Conservation (phyloP, 2,329 filamentous ascomycete species). For the Colletotrichum caudatum region DNA sequence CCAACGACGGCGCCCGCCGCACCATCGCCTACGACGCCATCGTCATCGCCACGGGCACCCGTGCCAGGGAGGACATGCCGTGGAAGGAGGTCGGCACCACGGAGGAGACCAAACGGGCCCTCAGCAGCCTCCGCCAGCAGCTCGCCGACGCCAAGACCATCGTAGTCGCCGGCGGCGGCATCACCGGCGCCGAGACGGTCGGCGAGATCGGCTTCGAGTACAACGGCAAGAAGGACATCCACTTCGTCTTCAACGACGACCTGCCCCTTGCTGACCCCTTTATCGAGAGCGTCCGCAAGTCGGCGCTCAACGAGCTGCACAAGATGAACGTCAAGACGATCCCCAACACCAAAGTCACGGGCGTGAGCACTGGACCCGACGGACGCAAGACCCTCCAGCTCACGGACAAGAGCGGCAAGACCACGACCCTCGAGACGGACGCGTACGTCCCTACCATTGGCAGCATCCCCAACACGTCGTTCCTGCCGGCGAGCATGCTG, state of each 20-base stretch:
- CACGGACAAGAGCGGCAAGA: conserved; percentile 49
- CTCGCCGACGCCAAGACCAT: conserved; percentile 60
- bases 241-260: conserved; percentile 55
- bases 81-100: conserved; percentile 62
- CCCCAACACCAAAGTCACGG: conserved; percentile 53
- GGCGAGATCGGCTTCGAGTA: conserved; percentile 65
- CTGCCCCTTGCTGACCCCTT: conserved; percentile 53
- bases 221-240: conserved; percentile 59
- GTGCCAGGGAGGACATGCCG: conserved; percentile 57
- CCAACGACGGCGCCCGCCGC: conserved; percentile 48
- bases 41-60: conserved; percentile 65
- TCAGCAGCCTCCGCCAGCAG: conserved; percentile 52
- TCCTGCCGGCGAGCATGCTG: conserved; percentile 54
- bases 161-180: conserved; percentile 64
- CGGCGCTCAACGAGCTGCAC: conserved; percentile 54
- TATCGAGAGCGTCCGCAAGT: conserved; percentile 54
- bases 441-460: conserved; percentile 63
- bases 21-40: conserved; percentile 62
- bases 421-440: conserved; percentile 55
- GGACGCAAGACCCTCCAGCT: conserved; percentile 51
- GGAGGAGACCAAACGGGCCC: conserved; percentile 54
- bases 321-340: conserved; percentile 59
- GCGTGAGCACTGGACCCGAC: conserved; percentile 43
- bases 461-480: conserved; percentile 58
- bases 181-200: conserved; percentile 63